Evolutionary conservation across 495 filamentous ascomycete genomes (phyloP).

Genomic region (Zalerion maritima): DNA sequence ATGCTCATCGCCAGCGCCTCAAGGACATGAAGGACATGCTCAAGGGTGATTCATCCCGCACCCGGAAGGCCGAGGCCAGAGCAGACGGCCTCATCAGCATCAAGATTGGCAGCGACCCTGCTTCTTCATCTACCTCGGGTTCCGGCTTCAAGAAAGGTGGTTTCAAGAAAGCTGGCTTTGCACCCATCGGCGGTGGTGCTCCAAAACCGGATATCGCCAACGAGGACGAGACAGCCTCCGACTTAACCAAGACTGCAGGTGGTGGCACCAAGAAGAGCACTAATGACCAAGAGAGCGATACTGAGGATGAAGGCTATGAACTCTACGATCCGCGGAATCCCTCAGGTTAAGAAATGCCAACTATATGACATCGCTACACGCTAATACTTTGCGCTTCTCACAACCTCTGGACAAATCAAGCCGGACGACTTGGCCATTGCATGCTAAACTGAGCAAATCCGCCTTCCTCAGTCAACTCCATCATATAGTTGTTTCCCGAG

Average conservation of each 20-base stretch:
- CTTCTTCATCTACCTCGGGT: constrained; percentile 6
- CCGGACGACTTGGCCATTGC: no score
- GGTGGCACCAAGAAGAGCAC: constrained; percentile 11
- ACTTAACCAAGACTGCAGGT: constrained; percentile 6
- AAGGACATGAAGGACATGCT: constrained; percentile 55
- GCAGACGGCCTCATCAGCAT: constrained; percentile 48
- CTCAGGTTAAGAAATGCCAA: constrained; percentile 33
- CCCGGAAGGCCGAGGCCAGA: constrained; percentile 55
- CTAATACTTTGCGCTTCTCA: no score
- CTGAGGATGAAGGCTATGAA: constrained; percentile 43
- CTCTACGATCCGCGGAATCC: constrained; percentile 38
- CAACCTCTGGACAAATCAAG: no score
- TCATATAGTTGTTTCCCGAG: constrained; percentile 49
- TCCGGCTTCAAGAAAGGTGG: constrained; percentile 42
- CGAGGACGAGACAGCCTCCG: constrained; percentile 8
- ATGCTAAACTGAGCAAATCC: no score
- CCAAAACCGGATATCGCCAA: no score
- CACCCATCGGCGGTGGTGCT: constrained; percentile 19
- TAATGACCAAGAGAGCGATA: constrained; percentile 38
- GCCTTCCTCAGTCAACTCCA: constrained; percentile 48
- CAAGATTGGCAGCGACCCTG: constrained; percentile 31
- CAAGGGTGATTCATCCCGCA: constrained; percentile 45
- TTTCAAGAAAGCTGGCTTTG: constrained; percentile 38
- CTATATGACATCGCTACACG: no score
- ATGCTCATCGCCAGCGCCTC: constrained; percentile 51